Percentiles rank a stretch among this genome's conserved stretches.
phyloP scores from a whole-genome alignment of 164 flowering plant genomes.

The Macadamia tetraphylla region DNA sequence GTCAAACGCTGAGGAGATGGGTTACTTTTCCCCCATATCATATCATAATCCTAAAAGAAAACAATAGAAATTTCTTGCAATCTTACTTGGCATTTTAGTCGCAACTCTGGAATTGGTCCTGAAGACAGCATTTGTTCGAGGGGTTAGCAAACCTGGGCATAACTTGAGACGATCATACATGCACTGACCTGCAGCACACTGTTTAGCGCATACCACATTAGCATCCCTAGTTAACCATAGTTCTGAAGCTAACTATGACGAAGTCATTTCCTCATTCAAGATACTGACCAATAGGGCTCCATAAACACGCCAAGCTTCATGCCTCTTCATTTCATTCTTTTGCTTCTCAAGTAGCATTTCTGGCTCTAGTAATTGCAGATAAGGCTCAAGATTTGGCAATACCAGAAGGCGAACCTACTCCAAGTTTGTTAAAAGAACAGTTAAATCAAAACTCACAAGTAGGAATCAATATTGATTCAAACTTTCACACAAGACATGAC shows the following conservation, averaged over 20 bases:
- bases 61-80: slow-evolving; percentile 3
- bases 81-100: slow-evolving; percentile 47
- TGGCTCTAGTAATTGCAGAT: slow-evolving; percentile 68
- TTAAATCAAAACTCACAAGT: background rate
- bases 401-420: slow-evolving; percentile 68
- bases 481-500: background rate
- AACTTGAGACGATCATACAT: slow-evolving; percentile 60
- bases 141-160: slow-evolving; percentile 44
- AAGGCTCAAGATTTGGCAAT: slow-evolving; percentile 89
- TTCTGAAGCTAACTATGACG: background rate
- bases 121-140: slow-evolving; percentile 41
- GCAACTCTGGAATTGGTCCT: slow-evolving; percentile 41
- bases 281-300: slow-evolving; percentile 76
- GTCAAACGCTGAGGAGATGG: background rate
- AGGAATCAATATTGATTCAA: no score
- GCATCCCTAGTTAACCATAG: slow-evolving; percentile 2
- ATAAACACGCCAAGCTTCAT: slow-evolving; percentile 94
- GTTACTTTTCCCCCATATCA: background rate
- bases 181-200: slow-evolving; percentile 84
- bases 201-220: slow-evolving; percentile 18
- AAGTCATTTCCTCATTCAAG: background rate
- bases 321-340: slow-evolving; percentile 77
- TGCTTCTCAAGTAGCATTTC: slow-evolving; percentile 82
- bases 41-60: background rate
- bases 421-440: background rate